Percentiles rank a stretch among this genome's conserved stretches.
These are phyloP conservation scores for Candida ulmi DNA, from an alignment of 805 yeast genomes.

Conservation along the genomic window DNA sequence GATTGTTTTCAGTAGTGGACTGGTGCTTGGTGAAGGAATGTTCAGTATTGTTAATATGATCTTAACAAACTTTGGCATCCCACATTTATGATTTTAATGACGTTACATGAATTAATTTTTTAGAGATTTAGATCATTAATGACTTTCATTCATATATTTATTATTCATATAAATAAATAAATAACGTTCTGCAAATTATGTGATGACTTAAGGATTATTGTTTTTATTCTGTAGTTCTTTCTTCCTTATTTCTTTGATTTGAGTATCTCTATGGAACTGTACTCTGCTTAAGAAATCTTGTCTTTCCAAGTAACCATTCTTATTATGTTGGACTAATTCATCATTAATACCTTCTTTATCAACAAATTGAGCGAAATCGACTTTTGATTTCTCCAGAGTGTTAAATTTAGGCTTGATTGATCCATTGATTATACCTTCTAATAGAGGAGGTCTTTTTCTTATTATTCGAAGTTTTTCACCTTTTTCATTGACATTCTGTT, in stretches of 20 bases:
- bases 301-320: constrained; percentile 85
- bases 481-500: constrained; percentile 14
- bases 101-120: too few relatives aligned
- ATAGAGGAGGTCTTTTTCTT: constrained; percentile 65
- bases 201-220: constrained; percentile 3
- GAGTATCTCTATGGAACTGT: constrained; percentile 37
- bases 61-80: constrained; percentile 61
- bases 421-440: constrained; percentile 69
- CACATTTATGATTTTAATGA: constrained; percentile 35
- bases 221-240: constrained; percentile 26
- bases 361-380: constrained; percentile 94
- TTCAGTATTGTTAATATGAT: constrained; percentile 79
- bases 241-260: constrained; percentile 32
- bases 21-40: constrained; percentile 91
- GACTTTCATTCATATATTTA: not conserved
- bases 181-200: too few relatives aligned
- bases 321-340: constrained; percentile 74
- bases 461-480: constrained; percentile 43
- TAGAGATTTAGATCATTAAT: too few relatives aligned
- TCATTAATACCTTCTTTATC: constrained; percentile 81
- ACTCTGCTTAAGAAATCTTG: constrained; percentile 85
- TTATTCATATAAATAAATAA: too few relatives aligned
- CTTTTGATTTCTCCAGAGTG: constrained; percentile 85
- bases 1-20: constrained; percentile 87
- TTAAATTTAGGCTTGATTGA: constrained; percentile 75